A percentile compares a stretch with the other conserved stretches of the same genome.
These are phyloP conservation scores for Cyclanthera cordifolia DNA, from an alignment of 306 rosid genomes.

Conservation along the genomic window DNA sequence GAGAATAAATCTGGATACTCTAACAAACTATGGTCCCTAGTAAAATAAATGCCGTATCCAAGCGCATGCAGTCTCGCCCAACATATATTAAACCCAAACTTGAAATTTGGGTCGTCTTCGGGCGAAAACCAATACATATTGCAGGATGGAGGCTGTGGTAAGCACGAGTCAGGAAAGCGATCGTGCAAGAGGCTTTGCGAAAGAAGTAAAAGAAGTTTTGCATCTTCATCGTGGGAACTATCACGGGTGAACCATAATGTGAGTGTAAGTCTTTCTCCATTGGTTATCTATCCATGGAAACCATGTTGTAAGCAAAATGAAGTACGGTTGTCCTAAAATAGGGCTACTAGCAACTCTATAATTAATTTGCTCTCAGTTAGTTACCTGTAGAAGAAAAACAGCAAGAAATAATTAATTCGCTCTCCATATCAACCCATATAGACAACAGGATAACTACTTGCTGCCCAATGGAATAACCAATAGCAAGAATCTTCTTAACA, in stretches of 20 bases:
- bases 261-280: constrained; percentile 87
- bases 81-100: constrained; percentile 62
- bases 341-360: background rate
- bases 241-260: constrained; percentile 90
- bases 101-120: constrained; percentile 31
- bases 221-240: constrained; percentile 74
- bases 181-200: constrained; percentile 33
- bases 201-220: constrained; percentile 56
- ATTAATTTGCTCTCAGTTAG: background rate
- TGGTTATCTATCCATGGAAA: constrained; percentile 45
- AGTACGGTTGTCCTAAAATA: background rate
- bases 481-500: background rate
- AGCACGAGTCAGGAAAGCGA: constrained; percentile 26
- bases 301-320: constrained; percentile 7
- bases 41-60: constrained; percentile 46
- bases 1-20: constrained; percentile 39
- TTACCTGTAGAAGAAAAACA: background rate
- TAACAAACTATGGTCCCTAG: constrained; percentile 25
- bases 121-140: constrained; percentile 79
- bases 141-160: constrained; percentile 69
- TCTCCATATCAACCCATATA: background rate
- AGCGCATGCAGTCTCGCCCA: constrained; percentile 69
- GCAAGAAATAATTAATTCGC: constrained; percentile 7
- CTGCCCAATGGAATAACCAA: background rate
- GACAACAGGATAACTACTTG: background rate